Conservation (phyloP, 2,329 filamentous ascomycete genomes). For the Capronia epimyces region DNA sequence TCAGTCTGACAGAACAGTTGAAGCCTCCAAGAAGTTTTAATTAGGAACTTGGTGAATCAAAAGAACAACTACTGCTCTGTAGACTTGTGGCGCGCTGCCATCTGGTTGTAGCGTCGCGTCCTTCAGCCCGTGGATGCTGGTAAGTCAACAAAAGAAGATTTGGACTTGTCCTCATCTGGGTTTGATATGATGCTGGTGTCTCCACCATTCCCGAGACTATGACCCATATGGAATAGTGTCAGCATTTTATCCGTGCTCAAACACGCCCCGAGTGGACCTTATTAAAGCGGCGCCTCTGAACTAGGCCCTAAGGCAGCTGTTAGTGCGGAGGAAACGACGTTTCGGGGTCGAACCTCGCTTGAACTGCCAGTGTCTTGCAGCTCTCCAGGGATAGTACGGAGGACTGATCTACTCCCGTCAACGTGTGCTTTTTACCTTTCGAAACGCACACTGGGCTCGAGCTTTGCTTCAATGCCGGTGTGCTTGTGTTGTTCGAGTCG, state of each 20-base stretch:
- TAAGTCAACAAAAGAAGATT: neutral
- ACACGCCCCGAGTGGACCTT: neutral
- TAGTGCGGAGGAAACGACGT: too few species aligned
- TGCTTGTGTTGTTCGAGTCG: too few species aligned
- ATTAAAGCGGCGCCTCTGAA: neutral
- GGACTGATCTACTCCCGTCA: too few species aligned
- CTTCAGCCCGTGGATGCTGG: neutral
- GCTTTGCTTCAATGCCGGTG: too few species aligned
- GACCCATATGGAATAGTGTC: too few species aligned
- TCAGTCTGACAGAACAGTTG: neutral
- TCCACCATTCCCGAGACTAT: too few species aligned
- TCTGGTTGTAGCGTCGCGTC: neutral
- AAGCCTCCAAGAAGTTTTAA: neutral
- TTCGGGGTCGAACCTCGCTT: too few species aligned
- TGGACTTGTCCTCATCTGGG: neutral
- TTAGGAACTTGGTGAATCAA: neutral
- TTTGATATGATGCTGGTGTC: neutral
- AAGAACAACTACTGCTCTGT: too few species aligned
- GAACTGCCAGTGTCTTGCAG: too few species aligned
- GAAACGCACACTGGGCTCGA: too few species aligned
- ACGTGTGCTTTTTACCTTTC: too few species aligned
- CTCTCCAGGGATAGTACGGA: too few species aligned
- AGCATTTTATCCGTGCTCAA: neutral
- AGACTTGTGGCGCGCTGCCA: neutral
- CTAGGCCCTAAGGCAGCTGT: neutral